These are phyloP conservation scores for Acer campestre DNA, from an alignment of 345 rosid genomes.

Conservation along the genomic window DNA sequence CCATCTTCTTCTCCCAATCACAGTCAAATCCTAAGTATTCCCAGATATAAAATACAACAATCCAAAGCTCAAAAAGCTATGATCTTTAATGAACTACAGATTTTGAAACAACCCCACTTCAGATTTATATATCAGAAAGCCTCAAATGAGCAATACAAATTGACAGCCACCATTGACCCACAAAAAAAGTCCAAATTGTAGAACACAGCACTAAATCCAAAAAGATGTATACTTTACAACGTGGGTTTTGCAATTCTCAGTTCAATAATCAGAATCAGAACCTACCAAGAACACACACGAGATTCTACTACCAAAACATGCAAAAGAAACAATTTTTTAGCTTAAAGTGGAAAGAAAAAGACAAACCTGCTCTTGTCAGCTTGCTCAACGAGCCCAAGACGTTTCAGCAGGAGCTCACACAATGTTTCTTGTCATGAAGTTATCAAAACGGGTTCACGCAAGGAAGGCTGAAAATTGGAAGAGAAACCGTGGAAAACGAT, in stretches of 20 bases:
- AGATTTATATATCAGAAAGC: background rate
- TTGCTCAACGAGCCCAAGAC: too few species aligned
- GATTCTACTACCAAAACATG: background rate
- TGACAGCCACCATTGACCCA: slow-evolving; percentile 18
- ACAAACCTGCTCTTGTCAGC: too few species aligned
- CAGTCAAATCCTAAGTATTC: background rate
- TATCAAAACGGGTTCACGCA: too few species aligned
- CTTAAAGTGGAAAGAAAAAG: too few species aligned
- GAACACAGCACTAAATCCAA: background rate
- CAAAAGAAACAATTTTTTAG: background rate
- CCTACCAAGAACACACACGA: slow-evolving; percentile 9
- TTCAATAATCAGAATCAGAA: slow-evolving; percentile 7
- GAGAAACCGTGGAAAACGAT: too few species aligned
- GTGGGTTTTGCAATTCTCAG: slow-evolving; percentile 11
- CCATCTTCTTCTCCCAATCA: slow-evolving; percentile 37
- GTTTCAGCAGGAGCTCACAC: too few species aligned
- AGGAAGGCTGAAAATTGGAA: too few species aligned
- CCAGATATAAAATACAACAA: background rate
- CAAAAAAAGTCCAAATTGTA: background rate
- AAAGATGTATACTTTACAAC: background rate
- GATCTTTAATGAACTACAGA: slow-evolving; percentile 10
- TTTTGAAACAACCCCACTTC: background rate
- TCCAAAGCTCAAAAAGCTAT: slow-evolving; percentile 12
- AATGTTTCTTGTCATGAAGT: too few species aligned
- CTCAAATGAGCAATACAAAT: slow-evolving; percentile 19